phyloP scores from a whole-genome alignment of 2,329 filamentous ascomycete species.

The Catunica adiposa region DNA sequence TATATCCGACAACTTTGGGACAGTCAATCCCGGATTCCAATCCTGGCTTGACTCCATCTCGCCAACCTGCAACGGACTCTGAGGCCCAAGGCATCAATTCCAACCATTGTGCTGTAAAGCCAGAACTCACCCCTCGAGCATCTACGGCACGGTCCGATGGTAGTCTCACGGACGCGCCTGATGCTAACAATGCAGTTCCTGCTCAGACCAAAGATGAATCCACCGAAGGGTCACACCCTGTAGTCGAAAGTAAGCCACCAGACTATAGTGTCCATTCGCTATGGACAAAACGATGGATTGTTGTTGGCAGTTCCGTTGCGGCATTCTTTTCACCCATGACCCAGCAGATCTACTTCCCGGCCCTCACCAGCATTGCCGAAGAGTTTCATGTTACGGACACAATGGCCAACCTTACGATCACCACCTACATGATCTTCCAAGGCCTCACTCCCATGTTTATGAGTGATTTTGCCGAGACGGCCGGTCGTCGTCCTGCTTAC shows the following conservation, averaged over 20 bases:
- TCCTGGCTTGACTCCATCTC: too few species aligned
- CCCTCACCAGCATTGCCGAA: conserved; percentile 30
- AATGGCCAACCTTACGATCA: conserved; percentile 35
- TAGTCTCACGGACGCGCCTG: too few species aligned
- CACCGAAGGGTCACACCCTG: background rate
- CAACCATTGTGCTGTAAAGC: too few species aligned
- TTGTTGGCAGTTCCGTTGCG: conserved; percentile 24
- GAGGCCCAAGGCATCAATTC: too few species aligned
- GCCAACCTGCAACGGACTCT: too few species aligned
- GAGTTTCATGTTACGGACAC: conserved; percentile 28
- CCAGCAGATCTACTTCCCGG: conserved; percentile 38
- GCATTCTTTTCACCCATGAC: conserved; percentile 32
- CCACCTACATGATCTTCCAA: conserved; percentile 44
- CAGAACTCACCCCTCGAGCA: too few species aligned
- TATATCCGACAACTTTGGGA: too few species aligned
- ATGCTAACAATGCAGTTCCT: background rate
- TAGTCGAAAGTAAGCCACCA: background rate
- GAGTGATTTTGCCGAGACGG: conserved; percentile 37
- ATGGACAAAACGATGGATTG: conserved; percentile 26
- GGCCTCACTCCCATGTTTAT: conserved; percentile 41
- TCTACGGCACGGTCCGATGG: too few species aligned
- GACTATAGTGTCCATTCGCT: conserved; percentile 24
- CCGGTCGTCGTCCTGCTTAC: conserved; percentile 38
- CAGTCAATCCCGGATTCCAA: too few species aligned
- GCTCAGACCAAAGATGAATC: background rate